Evolutionary conservation across 345 rosid genomes (phyloP).

Genomic region (Populus simonii): DNA sequence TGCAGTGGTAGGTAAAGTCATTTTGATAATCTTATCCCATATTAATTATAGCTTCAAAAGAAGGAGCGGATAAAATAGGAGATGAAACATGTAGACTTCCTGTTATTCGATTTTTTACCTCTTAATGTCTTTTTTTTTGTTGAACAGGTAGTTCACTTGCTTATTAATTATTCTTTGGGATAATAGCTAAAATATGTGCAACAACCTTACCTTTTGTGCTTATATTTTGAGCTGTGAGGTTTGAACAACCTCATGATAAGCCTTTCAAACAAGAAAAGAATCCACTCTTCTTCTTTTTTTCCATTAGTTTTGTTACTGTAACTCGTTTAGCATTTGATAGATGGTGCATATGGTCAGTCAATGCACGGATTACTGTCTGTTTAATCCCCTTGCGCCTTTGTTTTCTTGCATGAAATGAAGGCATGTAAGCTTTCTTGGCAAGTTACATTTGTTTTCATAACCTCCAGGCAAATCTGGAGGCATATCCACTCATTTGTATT

Average conservation of each 20-base stretch:
- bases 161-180: conserved; percentile 8
- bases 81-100: not conserved
- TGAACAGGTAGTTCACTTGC: not conserved
- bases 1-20: conserved; percentile 1
- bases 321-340: no score
- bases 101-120: not conserved
- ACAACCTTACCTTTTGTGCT: not conserved
- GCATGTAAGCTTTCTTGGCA: not conserved
- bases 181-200: not conserved
- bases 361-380: no score
- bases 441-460: no score
- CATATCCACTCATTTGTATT: no score
- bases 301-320: not conserved
- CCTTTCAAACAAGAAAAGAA: no score
- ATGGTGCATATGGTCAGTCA: no score
- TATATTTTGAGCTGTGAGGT: not conserved
- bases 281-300: not conserved
- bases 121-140: not conserved
- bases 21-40: conserved; percentile 4
- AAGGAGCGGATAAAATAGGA: not conserved
- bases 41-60: not conserved
- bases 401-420: no score
- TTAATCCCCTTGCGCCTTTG: no score
- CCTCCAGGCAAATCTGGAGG: no score
- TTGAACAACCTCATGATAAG: not conserved